phyloP scores from a whole-genome alignment of 2,329 filamentous ascomycete species.

The Aspergillus pseudoglaucus region DNA sequence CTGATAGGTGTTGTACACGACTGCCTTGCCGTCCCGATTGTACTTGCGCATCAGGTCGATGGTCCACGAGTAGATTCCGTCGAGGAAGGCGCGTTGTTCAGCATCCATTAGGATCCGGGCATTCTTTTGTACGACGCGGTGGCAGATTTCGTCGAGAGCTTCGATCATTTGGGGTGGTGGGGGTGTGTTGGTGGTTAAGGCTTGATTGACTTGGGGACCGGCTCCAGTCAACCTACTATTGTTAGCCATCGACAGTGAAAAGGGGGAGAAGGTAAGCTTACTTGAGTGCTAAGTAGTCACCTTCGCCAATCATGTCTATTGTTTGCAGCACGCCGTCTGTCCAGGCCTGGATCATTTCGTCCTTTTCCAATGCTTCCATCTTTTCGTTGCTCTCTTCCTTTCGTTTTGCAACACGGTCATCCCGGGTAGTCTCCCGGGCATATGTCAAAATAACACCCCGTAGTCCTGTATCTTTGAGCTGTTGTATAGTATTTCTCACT shows the following conservation, averaged over 20 bases:
- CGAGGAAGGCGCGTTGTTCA: slow-evolving; percentile 72
- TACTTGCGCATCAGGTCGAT: slow-evolving; percentile 69
- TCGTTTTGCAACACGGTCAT: slow-evolving; percentile 12
- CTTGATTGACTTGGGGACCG: slow-evolving; percentile 61
- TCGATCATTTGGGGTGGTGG: slow-evolving; percentile 59
- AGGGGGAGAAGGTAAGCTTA: slow-evolving; percentile 5
- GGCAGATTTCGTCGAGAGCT: slow-evolving; percentile 68
- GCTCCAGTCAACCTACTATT: slow-evolving; percentile 65
- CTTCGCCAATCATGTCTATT: slow-evolving; percentile 42
- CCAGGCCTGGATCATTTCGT: slow-evolving; percentile 51
- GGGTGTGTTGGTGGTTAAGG: slow-evolving; percentile 55
- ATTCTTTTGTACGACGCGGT: slow-evolving; percentile 48
- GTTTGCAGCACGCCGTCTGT: slow-evolving; percentile 67
- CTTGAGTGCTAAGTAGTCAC: slow-evolving; percentile 63
- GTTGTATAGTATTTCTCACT: slow-evolving; percentile 57
- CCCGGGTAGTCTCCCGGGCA: slow-evolving; percentile 69
- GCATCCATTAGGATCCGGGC: slow-evolving; percentile 77
- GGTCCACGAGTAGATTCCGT: slow-evolving; percentile 75
- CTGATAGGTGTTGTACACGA: slow-evolving; percentile 76
- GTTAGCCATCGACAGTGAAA: not conserved
- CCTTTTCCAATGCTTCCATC: slow-evolving; percentile 5
- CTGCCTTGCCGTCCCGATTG: slow-evolving; percentile 59
- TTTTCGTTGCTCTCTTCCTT: slow-evolving; percentile 2
- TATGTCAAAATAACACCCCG: slow-evolving; percentile 79
- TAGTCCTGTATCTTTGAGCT: slow-evolving; percentile 69